These are phyloP conservation scores for Euphorbia pulcherrima DNA, from an alignment of 345 rosid genomes.

Conservation along the genomic window DNA sequence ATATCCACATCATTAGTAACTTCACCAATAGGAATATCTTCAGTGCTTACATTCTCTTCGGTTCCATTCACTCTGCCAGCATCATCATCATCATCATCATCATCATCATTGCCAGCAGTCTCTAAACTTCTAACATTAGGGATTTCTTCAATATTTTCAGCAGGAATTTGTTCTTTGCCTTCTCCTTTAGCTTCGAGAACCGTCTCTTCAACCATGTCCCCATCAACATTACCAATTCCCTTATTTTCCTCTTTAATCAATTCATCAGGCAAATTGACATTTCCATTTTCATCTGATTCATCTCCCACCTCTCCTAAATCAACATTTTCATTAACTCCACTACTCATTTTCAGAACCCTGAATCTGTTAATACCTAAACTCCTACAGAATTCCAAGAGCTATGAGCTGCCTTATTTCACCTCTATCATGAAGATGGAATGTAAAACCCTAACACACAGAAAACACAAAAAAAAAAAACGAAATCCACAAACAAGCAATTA, in stretches of 20 bases:
- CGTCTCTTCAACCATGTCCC: not conserved
- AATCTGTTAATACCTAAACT: not conserved
- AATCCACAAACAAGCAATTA: not conserved
- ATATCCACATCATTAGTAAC: conserved; percentile 19
- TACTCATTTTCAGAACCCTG: not conserved
- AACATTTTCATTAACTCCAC: conserved; percentile 15
- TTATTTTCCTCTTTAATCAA: conserved; percentile 17
- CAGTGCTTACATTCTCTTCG: conserved; percentile 5
- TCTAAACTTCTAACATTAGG: conserved; percentile 8
- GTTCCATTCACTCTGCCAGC: not conserved
- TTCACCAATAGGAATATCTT: not conserved
- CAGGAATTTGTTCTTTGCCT: not conserved
- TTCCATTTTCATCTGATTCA: conserved; percentile 3
- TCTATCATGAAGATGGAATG: not conserved
- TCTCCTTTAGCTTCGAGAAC: not conserved
- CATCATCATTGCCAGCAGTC: not conserved
- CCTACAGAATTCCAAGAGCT: not conserved
- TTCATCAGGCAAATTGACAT: not conserved
- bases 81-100: not conserved
- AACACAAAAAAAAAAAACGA: not conserved
- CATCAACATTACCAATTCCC: not conserved
- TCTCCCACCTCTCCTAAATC: conserved; percentile 16
- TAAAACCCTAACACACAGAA: not conserved
- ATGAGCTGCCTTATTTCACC: not conserved
- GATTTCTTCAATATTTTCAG: not conserved